Conservation (phyloP, 805 yeast genomes). For the Danielozyma ontarioensis region DNA sequence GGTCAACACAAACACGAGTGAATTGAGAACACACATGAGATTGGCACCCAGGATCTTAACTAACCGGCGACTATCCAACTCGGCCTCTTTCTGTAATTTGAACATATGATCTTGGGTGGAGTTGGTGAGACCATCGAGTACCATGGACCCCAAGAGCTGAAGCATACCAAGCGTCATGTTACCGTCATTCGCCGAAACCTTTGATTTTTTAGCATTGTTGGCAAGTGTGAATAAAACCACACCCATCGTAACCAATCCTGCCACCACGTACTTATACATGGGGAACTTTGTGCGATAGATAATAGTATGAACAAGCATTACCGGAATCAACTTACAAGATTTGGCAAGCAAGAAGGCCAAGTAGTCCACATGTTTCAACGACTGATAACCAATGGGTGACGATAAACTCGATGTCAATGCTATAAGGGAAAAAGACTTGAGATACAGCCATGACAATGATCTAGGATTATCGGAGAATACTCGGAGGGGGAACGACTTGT, state of each 20-base stretch:
- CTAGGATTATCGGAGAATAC: constrained; percentile 28
- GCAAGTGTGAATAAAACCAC: constrained; percentile 72
- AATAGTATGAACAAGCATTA: constrained; percentile 75
- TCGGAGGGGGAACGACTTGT: constrained; percentile 23
- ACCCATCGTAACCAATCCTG: constrained; percentile 73
- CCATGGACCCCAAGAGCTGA: constrained; percentile 55
- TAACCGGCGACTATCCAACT: constrained; percentile 6
- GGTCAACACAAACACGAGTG: constrained; percentile 43
- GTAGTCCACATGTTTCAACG: constrained; percentile 80
- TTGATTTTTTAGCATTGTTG: constrained; percentile 18
- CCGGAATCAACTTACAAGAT: constrained; percentile 91
- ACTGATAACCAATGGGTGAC: constrained; percentile 75
- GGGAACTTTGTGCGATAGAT: constrained; percentile 73
- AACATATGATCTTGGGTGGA: constrained; percentile 89
- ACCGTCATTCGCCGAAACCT: constrained; percentile 34
- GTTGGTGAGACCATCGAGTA: constrained; percentile 89
- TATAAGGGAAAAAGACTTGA: constrained; percentile 43
- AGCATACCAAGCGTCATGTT: constrained; percentile 50
- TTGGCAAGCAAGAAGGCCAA: constrained; percentile 82
- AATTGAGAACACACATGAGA: constrained; percentile 68
- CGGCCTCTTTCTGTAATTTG: constrained; percentile 26
- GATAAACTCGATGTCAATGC: constrained; percentile 75
- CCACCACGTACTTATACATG: constrained; percentile 70
- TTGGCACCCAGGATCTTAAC: constrained; percentile 73
- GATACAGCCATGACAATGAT: constrained; percentile 9